Conservation (phyloP, 1,284 basidiomycete species). For the Boletus semigastroideus region DNA sequence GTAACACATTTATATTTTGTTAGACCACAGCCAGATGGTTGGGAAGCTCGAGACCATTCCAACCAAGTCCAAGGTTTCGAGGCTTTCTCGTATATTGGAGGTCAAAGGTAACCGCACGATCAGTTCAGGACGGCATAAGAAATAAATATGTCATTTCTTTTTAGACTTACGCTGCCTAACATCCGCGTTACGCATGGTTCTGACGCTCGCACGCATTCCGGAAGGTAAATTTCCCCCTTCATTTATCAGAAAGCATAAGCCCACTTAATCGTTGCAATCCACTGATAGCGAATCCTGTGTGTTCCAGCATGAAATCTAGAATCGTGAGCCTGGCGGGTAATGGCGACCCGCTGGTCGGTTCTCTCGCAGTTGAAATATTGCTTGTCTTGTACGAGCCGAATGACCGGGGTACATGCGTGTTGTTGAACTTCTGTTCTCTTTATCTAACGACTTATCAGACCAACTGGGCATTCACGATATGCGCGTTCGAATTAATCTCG, state of each 20-base stretch:
- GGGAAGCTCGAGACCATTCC: background rate
- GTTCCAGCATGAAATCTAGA: constrained; percentile 8
- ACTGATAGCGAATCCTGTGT: constrained; percentile 6
- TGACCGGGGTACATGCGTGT: background rate
- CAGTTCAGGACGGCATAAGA: too few relatives aligned
- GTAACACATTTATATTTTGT: background rate
- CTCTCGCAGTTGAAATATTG: too few relatives aligned
- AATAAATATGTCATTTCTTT: background rate
- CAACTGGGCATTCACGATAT: too few relatives aligned
- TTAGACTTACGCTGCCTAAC: constrained; percentile 12
- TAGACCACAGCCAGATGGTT: constrained; percentile 15
- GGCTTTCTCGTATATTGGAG: constrained; percentile 18
- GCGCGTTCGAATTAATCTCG: too few relatives aligned
- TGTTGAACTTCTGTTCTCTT: background rate
- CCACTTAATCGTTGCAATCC: too few relatives aligned
- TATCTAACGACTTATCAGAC: background rate
- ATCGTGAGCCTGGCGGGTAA: too few relatives aligned
- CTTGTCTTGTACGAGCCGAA: constrained; percentile 5
- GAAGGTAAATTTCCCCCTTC: background rate
- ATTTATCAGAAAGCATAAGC: too few relatives aligned
- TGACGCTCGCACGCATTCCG: constrained; percentile 15
- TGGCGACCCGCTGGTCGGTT: too few relatives aligned
- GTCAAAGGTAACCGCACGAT: constrained; percentile 7
- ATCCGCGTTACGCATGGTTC: constrained; percentile 19
- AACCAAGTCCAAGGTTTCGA: background rate